These are phyloP conservation scores for Nicotiana obtusifolia DNA, from an alignment of 257 asterid species.

Conservation along the genomic window DNA sequence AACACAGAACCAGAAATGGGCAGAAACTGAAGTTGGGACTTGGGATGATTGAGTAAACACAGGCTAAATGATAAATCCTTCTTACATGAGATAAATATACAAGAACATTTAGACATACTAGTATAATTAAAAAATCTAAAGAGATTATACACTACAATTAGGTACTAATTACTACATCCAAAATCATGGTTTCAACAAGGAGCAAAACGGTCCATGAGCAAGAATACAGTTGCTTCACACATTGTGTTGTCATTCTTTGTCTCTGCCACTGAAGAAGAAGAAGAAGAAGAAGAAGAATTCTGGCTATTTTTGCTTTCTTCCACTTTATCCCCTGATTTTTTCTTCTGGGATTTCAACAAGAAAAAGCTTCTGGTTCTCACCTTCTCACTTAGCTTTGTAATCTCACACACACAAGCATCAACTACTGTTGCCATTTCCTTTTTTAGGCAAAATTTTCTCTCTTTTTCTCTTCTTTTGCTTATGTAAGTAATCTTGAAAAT, in stretches of 20 bases:
- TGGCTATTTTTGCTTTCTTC: constrained; percentile 22
- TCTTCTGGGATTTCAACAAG: not conserved
- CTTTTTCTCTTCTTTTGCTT: not conserved
- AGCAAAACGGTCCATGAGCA: constrained; percentile 82
- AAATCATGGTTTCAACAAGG: constrained; percentile 32
- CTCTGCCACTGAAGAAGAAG: constrained; percentile 21
- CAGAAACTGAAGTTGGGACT: too few relatives aligned
- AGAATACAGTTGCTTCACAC: constrained; percentile 44
- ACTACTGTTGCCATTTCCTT: constrained; percentile 47
- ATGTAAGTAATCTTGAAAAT: not conserved
- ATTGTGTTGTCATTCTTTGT: constrained; percentile 27
- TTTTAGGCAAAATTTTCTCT: not conserved
- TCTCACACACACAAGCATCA: constrained; percentile 50
- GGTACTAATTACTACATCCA: not conserved
- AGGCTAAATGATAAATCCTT: too few relatives aligned
- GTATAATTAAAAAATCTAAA: not conserved
- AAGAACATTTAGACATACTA: not conserved
- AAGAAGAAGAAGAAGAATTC: not conserved
- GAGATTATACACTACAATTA: not conserved
- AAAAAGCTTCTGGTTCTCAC: constrained; percentile 39
- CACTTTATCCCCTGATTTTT: constrained; percentile 19
- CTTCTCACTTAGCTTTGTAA: constrained; percentile 47
- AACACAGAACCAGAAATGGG: too few relatives aligned
- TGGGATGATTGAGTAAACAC: too few relatives aligned
- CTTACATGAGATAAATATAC: not conserved